Base-by-base conservation (phyloP, 495 filamentous ascomycete species). In the Aspergillus ostianus region DNA sequence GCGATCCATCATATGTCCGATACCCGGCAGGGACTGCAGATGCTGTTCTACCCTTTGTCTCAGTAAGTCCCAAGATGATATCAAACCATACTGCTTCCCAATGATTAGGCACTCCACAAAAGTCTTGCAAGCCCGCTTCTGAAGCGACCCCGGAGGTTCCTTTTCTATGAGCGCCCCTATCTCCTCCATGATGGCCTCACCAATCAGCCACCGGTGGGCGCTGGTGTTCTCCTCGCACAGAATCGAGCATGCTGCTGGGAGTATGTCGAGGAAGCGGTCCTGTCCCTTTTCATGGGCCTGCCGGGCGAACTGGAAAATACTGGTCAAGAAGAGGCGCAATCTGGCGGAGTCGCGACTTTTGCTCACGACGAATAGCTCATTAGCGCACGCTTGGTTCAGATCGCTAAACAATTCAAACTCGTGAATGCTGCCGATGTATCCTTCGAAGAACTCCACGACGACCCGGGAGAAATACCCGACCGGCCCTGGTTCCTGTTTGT, bases 381-480 rank as follows among this genome's bases (percentile, higher is more conserved):
- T 60, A 48, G 68, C 69, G 58, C 56, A 72, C 13, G 65, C 69
- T 53, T 70, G 65, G 46, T 59, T 70, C 18, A 36, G 60, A 49
- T 72, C 65, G 23, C 60, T 61, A 56, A 70, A 70, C 54, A 70
- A 47, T 64, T 63, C 58, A 47, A 59, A 54, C 57, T 72, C 69
- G 47, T 67, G 51, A 52, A 36, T 62, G 58, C 69, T 53, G 65
- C 65, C 65, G 61, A 70, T 70, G 61, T 69, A 68, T 60, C 69
- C 66, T 64, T 72, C 65, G 47, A 53, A 72, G 52, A 63, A 72
- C 53, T 72, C 69, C 20, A 66, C 61, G 53, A 65, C 21, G 55
- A 70, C 65, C 36, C 57, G 13, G 21, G 59, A 68, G 49, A 72
- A 63, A 47, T 72, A 72, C 19, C 69, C 65, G 54, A 70, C 70